Conservation (phyloP, 495 filamentous ascomycete genomes). For the Podospora appendiculata region DNA sequence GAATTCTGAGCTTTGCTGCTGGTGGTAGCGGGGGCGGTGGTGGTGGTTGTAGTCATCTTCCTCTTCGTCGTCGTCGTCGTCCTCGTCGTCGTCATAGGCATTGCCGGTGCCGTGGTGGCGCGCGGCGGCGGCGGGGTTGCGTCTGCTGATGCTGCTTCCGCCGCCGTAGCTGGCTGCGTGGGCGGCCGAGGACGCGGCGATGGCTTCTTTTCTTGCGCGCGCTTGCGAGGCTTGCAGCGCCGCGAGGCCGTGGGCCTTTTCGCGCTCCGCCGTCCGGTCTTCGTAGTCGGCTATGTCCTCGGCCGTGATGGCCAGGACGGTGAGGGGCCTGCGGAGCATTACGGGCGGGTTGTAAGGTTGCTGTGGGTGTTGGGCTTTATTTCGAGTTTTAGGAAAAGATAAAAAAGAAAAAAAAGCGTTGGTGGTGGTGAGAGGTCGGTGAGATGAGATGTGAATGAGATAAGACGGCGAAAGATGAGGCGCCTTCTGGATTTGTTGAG, state of each 20-base stretch:
- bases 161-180: background rate
- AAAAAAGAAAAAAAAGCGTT: background rate
- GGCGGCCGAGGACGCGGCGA: background rate
- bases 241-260: constrained; percentile 12
- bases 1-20: background rate
- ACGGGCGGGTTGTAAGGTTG: background rate
- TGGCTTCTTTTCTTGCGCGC: constrained; percentile 19
- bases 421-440: background rate
- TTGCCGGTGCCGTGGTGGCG: background rate
- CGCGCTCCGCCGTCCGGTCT: constrained; percentile 40
- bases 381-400: background rate
- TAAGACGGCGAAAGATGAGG: too few relatives aligned
- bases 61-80: constrained; percentile 11
- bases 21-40: constrained; percentile 10
- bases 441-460: too few relatives aligned
- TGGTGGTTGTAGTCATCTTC: background rate
- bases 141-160: background rate
- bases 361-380: background rate
- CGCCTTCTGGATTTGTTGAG: too few relatives aligned
- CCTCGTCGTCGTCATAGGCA: background rate
- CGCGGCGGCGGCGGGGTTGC: background rate
- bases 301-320: constrained; percentile 65
- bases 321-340: constrained; percentile 80
- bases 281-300: constrained; percentile 75
- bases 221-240: constrained; percentile 13